Evolutionary conservation across 345 rosid genomes (phyloP).

Genomic region (Citrus sinensis): DNA sequence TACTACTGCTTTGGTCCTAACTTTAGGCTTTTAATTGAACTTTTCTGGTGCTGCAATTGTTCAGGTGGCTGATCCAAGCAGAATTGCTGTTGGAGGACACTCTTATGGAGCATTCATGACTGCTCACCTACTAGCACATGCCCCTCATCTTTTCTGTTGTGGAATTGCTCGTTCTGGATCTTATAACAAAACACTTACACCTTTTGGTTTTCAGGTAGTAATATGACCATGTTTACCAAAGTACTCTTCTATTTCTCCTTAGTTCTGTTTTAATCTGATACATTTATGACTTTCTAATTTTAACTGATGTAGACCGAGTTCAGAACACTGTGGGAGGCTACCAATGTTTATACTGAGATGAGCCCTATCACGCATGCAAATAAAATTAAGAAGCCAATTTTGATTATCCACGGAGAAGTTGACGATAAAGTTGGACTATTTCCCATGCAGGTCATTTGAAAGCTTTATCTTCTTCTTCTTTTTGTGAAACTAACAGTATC

Average conservation of each 20-base stretch:
- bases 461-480: not conserved
- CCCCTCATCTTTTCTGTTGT: constrained; percentile 94
- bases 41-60: constrained; percentile 19
- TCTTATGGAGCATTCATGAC: constrained; percentile 99
- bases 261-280: constrained; percentile 9
- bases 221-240: not conserved
- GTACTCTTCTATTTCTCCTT: not conserved
- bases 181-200: constrained; percentile 95
- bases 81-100: constrained; percentile 96
- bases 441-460: constrained; percentile 79
- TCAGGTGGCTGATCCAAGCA: constrained; percentile 87
- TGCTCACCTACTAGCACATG: constrained; percentile 97
- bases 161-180: constrained; percentile 98
- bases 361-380: constrained; percentile 96
- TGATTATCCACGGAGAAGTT: constrained; percentile 96
- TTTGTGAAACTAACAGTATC: not conserved
- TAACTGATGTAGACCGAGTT: constrained; percentile 72
- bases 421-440: constrained; percentile 93
- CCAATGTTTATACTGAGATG: constrained; percentile 79
- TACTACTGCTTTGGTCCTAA: not conserved
- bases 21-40: constrained; percentile 8
- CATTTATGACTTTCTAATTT: constrained; percentile 4
- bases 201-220: constrained; percentile 94
- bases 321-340: constrained; percentile 97
- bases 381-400: constrained; percentile 91